phyloP scores from a whole-genome alignment of 2,329 filamentous ascomycete genomes.

The Lachnum nothofagi region DNA sequence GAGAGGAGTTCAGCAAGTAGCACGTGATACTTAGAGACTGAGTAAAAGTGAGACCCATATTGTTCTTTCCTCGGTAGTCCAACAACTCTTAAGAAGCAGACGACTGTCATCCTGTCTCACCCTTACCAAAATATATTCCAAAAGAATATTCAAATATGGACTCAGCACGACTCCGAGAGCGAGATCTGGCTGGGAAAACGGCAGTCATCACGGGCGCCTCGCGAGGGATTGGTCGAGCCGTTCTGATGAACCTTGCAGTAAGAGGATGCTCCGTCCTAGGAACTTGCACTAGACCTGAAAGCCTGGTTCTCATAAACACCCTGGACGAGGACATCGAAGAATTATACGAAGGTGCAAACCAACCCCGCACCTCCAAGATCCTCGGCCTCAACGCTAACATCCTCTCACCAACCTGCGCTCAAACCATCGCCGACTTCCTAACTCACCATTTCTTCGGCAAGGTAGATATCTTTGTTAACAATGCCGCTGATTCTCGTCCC shows the following conservation, averaged over 20 bases:
- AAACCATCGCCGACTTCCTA: conserved; percentile 28
- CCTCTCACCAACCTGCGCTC: conserved; percentile 28
- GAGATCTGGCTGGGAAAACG: conserved; percentile 55
- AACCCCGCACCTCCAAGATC: conserved; percentile 18
- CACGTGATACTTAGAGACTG: too few species aligned
- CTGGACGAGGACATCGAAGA: conserved; percentile 24
- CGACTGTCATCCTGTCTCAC: too few species aligned
- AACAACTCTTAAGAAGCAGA: too few species aligned
- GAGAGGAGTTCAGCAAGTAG: too few species aligned
- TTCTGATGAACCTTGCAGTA: conserved; percentile 61
- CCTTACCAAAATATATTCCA: too few species aligned
- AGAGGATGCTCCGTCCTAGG: conserved; percentile 54
- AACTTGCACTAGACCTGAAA: conserved; percentile 28
- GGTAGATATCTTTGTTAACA: conserved; percentile 35
- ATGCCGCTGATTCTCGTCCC: conserved; percentile 30
- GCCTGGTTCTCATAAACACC: conserved; percentile 21
- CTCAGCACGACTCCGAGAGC: conserved; percentile 12
- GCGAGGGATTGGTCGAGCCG: conserved; percentile 62
- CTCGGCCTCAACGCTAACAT: conserved; percentile 32
- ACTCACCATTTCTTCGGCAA: conserved; percentile 20
- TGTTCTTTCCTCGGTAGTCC: too few species aligned
- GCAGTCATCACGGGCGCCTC: conserved; percentile 63
- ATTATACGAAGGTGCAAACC: conserved; percentile 17
- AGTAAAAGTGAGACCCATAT: too few species aligned
- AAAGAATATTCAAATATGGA: too few species aligned